These are phyloP conservation scores for Cercophora sp. DNA, from an alignment of 495 filamentous ascomycete genomes.

Conservation along the genomic window DNA sequence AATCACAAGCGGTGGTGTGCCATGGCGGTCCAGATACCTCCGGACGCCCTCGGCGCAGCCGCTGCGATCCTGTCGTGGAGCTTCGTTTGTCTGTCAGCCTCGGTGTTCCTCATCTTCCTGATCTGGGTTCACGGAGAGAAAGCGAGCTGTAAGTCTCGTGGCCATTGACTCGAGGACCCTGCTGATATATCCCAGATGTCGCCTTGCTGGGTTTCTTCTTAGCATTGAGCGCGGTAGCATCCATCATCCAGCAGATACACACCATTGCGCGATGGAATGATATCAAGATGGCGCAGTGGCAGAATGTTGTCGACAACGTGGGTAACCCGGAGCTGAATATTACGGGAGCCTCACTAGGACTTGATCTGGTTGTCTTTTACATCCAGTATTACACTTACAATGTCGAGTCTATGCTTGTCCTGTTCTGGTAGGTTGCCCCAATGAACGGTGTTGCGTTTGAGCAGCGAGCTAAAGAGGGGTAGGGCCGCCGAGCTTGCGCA, in stretches of 20 bases:
- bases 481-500: slow-evolving; percentile 39
- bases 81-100: slow-evolving; percentile 33
- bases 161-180: too few species aligned
- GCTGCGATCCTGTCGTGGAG: slow-evolving; percentile 40
- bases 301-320: slow-evolving; percentile 31
- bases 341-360: slow-evolving; percentile 38
- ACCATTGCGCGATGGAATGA: slow-evolving; percentile 39
- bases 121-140: slow-evolving; percentile 43
- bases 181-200: slow-evolving; percentile 33
- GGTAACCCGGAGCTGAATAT: slow-evolving; percentile 43
- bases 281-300: slow-evolving; percentile 39
- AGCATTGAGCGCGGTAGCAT: slow-evolving; percentile 36
- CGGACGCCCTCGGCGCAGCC: slow-evolving; percentile 35
- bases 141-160: slow-evolving; percentile 40
- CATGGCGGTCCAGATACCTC: slow-evolving; percentile 41
- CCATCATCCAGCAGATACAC: slow-evolving; percentile 44
- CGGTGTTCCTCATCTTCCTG: slow-evolving; percentile 36
- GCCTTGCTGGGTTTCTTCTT: slow-evolving; percentile 38
- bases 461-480: too few species aligned
- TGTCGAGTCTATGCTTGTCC: slow-evolving; percentile 41
- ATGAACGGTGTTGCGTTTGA: too few species aligned
- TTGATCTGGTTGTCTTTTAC: slow-evolving; percentile 45
- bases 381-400: slow-evolving; percentile 51
- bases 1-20: neutral
- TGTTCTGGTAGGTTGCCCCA: slow-evolving; percentile 36